Base-by-base conservation (phyloP, 176 grass and related monocot genomes). In the Rhynchospora pubera region DNA sequence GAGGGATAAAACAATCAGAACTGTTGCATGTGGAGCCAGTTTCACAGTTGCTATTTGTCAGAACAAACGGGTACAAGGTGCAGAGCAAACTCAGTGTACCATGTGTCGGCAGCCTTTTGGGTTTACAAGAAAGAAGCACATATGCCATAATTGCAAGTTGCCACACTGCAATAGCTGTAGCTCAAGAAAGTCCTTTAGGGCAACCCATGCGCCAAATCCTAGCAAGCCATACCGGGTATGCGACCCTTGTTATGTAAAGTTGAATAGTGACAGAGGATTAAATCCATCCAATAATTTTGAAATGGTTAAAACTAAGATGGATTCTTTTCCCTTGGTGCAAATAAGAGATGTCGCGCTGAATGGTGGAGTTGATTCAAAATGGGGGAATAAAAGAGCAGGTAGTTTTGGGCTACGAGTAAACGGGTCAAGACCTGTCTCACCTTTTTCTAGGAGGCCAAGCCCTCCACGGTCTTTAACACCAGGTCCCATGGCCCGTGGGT, bases 41-140 rank as follows among this genome's bases (percentile, higher is more conserved):
- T 93, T 99, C 71, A 99, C 96, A 19, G 86, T 91, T 84, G 96
- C 89, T 69, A 93, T 95, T 88, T 94, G 92, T 79, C 92, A 94
- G 83, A 93, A 91, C 85, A 99, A 91, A 73, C 90, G 86, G 90
- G 91, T 95, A 63, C 85, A 85, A 56, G 87, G 89, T 82, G 62
- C 91, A 5, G 96, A 99, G 69, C 96, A 95, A 69, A 86, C 89
- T 5, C 96, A 93, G 14, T 99, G 96, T 62, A 84, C 89, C 42
- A 86, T 88, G 52, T 99, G 96, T 45, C 80, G 93, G 57, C 96
- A 95, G 14, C 84, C 85, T 84, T 99, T 99, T 90, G 96, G 96
- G 69, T 95, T 99, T 65, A 95, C 96, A 42, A 87, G 96, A 75
- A 99, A 99, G 85, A 93, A 88, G 70, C 96, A 99, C 63, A 91